phyloP scores from a whole-genome alignment of 768 basidiomycete genomes.

The Neoboletus brunneissimus region DNA sequence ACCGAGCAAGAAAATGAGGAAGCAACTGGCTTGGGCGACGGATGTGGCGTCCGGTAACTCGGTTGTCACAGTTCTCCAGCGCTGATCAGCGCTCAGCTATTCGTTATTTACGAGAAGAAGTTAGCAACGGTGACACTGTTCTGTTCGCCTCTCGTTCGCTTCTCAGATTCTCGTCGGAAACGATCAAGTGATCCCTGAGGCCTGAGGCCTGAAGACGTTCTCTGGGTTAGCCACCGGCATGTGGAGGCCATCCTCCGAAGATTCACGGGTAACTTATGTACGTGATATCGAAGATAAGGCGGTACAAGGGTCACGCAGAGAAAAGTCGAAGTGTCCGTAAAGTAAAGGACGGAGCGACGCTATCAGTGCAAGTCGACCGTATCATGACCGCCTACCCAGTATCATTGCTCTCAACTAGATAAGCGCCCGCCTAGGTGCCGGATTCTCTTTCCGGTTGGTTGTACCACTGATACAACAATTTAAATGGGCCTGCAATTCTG shows the following conservation, averaged over 20 bases:
- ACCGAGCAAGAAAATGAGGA: not conserved
- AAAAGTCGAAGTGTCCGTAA: not conserved
- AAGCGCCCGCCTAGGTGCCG: not conserved
- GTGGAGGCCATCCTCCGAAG: not conserved
- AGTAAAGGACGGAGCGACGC: not conserved
- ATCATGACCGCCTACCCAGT: not conserved
- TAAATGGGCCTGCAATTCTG: not conserved
- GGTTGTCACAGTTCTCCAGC: not conserved
- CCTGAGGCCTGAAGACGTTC: too few species aligned
- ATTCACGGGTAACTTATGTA: too few species aligned
- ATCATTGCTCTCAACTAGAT: not conserved
- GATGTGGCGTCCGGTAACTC: not conserved
- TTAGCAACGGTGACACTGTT: conserved; percentile 8
- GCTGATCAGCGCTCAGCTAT: not conserved
- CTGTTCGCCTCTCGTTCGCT: not conserved
- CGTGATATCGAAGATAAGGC: not conserved
- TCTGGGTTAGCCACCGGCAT: not conserved
- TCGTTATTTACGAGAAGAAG: not conserved
- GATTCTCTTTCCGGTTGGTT: not conserved
- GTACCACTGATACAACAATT: not conserved
- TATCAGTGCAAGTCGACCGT: not conserved
- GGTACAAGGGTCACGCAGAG: not conserved
- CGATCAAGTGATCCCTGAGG: not conserved
- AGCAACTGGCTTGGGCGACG: too few species aligned
- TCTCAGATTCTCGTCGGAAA: conserved; percentile 7